Evolutionary conservation across 2,329 filamentous ascomycete genomes (phyloP), one percentile per base, ranked within the genome.

Genomic region (Westerdykella ornata): DNA sequence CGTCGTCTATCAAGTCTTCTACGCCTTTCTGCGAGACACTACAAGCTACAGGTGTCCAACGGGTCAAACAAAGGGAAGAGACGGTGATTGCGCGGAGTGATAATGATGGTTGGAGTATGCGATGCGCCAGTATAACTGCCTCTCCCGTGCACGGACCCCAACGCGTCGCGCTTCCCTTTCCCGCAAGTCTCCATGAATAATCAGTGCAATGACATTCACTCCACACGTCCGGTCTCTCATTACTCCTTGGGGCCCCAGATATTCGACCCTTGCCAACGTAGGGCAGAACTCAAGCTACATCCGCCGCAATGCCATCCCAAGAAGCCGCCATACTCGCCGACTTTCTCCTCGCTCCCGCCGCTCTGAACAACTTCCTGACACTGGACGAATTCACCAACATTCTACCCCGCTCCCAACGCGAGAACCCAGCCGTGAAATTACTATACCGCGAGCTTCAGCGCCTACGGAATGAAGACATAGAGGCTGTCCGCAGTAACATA

Each of bases 381-480:
- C 74, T 88, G 35, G 74, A 81, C 43, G 78, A 87, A 50, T 94
- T 94, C 70, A 80, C 78, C 33, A 74, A 81, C 19, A 74, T 90
- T 32, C 92, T 94, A 57, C 87, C 88, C 9, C 77, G 75, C 38
- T 66, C 77, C 30, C 72, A 81, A 37, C 82, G 81, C 44, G 70
- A 74, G 17, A 82, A 81, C 35, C 77, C 84, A 0, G 80, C 83
- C 42, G 74, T 90, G 36, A 78, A 80, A 42, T 71, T 74, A 0
- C 72, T 95, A 4, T 94, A 94, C 61, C 80, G 84, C 36, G 85
- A 92, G 61, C 74, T 94, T 2, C 85, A 92, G 56, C 75, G 81
- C 44, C 78, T 88, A 59, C 80, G 88, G 41, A 80, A 82, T 46
- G 73, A 75, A 36, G 71, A 84, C 9, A 75, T 88, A 40, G 84